These are phyloP conservation scores for Paraconiothyrium brasiliense DNA, from an alignment of 2,329 filamentous ascomycete species.

Conservation along the genomic window DNA sequence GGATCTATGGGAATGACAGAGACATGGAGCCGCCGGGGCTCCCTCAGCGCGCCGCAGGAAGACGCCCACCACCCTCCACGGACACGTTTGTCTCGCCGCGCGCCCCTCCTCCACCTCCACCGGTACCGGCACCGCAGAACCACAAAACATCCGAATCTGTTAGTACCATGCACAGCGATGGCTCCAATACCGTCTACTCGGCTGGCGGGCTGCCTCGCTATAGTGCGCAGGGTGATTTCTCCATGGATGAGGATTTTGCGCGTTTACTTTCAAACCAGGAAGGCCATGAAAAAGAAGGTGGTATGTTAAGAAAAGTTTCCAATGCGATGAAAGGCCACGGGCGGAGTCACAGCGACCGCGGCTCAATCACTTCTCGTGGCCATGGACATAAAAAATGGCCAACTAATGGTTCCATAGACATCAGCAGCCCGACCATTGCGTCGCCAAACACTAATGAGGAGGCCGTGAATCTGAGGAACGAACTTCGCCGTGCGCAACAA, in stretches of 20 bases:
- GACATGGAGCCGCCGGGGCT: conserved; percentile 55
- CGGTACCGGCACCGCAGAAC: conserved; percentile 44
- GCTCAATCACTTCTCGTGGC: conserved; percentile 46
- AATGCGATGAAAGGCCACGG: conserved; percentile 89
- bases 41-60: conserved; percentile 58
- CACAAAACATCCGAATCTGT: conserved; percentile 56
- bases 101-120: conserved; percentile 55
- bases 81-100: conserved; percentile 58
- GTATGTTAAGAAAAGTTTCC: conserved; percentile 84
- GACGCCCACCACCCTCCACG: conserved; percentile 52
- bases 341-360: conserved; percentile 79
- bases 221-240: conserved; percentile 85
- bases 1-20: conserved; percentile 52
- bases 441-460: conserved; percentile 62
- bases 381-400: conserved; percentile 53
- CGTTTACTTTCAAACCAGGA: conserved; percentile 83
- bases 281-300: conserved; percentile 53
- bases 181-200: conserved; percentile 38
- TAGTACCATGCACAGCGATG: conserved; percentile 55
- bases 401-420: conserved; percentile 57
- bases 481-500: conserved; percentile 83
- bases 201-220: conserved; percentile 55
- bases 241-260: conserved; percentile 94
- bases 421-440: conserved; percentile 76
- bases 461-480: conserved; percentile 65